Evolutionary conservation across 176 grass and related monocot species (phyloP).

Genomic region (Rhipidocladum racemiflorum): DNA sequence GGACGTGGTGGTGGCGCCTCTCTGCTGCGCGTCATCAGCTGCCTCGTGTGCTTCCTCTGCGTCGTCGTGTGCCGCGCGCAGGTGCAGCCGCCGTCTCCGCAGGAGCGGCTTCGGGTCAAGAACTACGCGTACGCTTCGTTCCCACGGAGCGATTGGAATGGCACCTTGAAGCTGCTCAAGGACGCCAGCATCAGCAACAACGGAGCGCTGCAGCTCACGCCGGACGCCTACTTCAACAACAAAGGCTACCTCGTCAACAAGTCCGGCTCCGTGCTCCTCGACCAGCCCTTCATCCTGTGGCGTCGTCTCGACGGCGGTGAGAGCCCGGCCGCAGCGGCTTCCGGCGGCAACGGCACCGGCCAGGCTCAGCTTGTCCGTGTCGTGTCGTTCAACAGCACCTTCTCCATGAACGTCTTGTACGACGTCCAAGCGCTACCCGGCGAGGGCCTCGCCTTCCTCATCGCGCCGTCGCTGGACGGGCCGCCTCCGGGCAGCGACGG

Average conservation of each 20-base stretch:
- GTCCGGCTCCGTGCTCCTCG: conserved; percentile 46
- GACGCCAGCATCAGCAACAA: conserved; percentile 1
- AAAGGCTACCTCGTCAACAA: not conserved
- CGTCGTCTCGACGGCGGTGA: not conserved
- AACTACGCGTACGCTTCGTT: conserved; percentile 31
- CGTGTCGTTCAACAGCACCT: conserved; percentile 56
- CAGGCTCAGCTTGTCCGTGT: conserved; percentile 1
- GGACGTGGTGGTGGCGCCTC: conserved; percentile 1
- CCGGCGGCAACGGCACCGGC: not conserved
- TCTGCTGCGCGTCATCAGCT: not conserved
- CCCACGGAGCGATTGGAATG: not conserved
- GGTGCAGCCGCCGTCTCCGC: not conserved
- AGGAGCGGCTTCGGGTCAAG: not conserved
- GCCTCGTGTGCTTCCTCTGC: not conserved
- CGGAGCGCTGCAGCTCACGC: conserved; percentile 61
- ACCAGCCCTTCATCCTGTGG: conserved; percentile 39
- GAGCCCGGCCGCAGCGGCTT: not conserved
- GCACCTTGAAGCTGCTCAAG: not conserved
- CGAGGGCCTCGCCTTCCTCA: conserved; percentile 43
- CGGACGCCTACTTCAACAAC: conserved; percentile 21
- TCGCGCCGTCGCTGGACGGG: conserved; percentile 15
- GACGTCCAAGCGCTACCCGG: not conserved
- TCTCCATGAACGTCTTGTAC: conserved; percentile 53
- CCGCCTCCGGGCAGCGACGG: conserved; percentile 39
- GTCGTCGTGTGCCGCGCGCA: not conserved